Base-by-base conservation (phyloP, 768 basidiomycete species). In the Lentinula sp. region DNA sequence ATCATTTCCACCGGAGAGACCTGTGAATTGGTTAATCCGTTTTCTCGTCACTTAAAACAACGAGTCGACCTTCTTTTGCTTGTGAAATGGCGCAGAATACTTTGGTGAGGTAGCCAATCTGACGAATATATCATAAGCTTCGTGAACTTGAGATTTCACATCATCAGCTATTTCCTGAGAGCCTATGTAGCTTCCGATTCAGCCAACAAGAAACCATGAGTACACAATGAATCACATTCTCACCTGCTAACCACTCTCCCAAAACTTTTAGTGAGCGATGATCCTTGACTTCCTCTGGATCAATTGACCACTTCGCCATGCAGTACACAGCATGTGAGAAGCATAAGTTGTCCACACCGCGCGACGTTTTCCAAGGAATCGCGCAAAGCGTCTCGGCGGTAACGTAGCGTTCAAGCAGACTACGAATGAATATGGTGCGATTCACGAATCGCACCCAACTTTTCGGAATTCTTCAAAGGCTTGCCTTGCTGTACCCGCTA, bases 401-500 rank as follows among this genome's bases (percentile, higher is more conserved):
- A 37, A 85, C 71, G 64, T 83, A 82, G 15, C 74, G 67, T 3
- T 70, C 67, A 56, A 84, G 78, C 3, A 91, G 63, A 12, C 76
- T 72, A n/a, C 86, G 85, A 15, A 89, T 77, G 66, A 91, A 85
- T 0, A 69, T 61, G 0, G 86, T 77, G 62, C 85, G 81, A 0
- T 83, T 78, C 0, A 57, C 76, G 81, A 61, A 84, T 75, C 0
- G 88, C 89, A 67, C 88, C 85, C 10, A 92, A 74, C 68, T 86
- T 87, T 67, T 91, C 90, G 80, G 70, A 23, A 53, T 8, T 37
- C 42, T 45, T 57, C 13, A 62, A 75, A 0, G 90, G 88, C 79
- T 91, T 86, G 6, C 90, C 90, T 3, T 89, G 77, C 71, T 91
- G 90, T 7, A 91, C 90, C 53, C 90, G 79, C 87, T 91, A 62